Base-by-base conservation (phyloP, 1,139 yeast species). In the Candida mesenterica region DNA sequence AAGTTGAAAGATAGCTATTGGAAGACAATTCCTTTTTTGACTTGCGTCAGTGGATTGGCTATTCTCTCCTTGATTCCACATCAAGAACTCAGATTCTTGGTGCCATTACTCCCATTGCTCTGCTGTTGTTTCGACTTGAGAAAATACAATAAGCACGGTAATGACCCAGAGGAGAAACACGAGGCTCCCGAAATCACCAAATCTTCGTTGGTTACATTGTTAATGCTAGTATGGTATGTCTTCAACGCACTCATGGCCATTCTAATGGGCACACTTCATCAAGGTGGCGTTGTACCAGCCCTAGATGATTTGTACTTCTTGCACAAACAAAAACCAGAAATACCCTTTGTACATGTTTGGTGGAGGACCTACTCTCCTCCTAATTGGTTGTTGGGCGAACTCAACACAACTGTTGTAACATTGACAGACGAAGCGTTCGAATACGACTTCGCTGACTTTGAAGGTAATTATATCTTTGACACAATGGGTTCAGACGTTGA, bases 331-430 rank as follows among this genome's bases (percentile, higher is more conserved):
- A 41, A 55, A 2, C 53, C 58, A 2, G 52, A 34, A 2, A 34
- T 29, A 2, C 33, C 35, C 2, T 47, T 53, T 3, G 47, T 75
- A 0, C 77, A 81, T 26, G 52, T 88, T 2, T 92, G 95, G 92
- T 92, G 97, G 97, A 80, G 90, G 54, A 88, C 97, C 0, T 92
- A 90, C 52, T 75, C 89, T 2, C 97, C 97, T 0, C 97, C 98
- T 0, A 73, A 87, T 3, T 90, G 96, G 95, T 54, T 90, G 39
- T 61, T 87, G 32, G 86, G 83, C 3, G 66, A 65, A 34, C 28
- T 45, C 0, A 37, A 46, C 17, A 36, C 50, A 0, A 36, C 49
- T 5, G 52, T 55, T 30, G 33, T 57, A 2, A 33, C 51, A 2
- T 33, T 56, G n/a, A 47, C 46, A 9, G 51, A 51, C 8, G 52